Evolutionary conservation across 2,329 filamentous ascomycete genomes (phyloP).

Genomic region (Phaeosphaeriaceae sp.): DNA sequence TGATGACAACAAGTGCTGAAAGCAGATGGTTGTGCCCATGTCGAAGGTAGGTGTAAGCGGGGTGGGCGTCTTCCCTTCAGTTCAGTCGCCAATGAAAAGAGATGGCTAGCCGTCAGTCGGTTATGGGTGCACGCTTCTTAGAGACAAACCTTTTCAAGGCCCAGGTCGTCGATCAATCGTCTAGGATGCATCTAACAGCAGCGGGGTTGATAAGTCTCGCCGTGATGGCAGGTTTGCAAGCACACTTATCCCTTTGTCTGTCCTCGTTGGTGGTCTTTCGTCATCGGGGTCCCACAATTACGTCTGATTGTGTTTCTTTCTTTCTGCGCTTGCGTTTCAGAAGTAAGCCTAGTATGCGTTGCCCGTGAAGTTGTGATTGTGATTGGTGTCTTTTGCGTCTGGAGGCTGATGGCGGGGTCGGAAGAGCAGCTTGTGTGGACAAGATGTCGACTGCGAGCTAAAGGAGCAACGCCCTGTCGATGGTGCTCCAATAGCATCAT

Average conservation of each 20-base stretch:
- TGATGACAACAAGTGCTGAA: constrained; percentile 16
- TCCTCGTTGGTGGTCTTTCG: constrained; percentile 5
- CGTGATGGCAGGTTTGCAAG: constrained; percentile 11
- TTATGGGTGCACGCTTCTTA: background rate
- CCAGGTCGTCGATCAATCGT: constrained; percentile 2
- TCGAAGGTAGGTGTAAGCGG: constrained; percentile 5
- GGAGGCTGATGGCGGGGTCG: constrained; percentile 32
- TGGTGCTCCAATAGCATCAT: constrained; percentile 9
- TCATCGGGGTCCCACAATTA: constrained; percentile 6
- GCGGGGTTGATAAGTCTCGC: constrained; percentile 10
- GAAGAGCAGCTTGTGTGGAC: constrained; percentile 9
- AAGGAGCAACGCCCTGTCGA: constrained; percentile 18
- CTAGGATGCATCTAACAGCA: background rate
- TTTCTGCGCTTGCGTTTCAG: constrained; percentile 34
- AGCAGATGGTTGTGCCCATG: constrained; percentile 2
- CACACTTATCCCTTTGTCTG: constrained; percentile 11
- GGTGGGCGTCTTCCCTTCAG: constrained; percentile 16
- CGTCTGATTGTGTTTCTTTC: constrained; percentile 17
- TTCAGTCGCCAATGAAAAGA: constrained; percentile 22
- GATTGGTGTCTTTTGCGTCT: constrained; percentile 26
- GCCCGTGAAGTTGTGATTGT: constrained; percentile 8
- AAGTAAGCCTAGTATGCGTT: constrained; percentile 20
- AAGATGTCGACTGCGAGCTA: constrained; percentile 12
- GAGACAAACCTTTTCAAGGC: background rate
- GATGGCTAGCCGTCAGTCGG: constrained; percentile 9